Evolutionary conservation across 768 basidiomycete species (phyloP).

Genomic region (Fomitopsis serialis): DNA sequence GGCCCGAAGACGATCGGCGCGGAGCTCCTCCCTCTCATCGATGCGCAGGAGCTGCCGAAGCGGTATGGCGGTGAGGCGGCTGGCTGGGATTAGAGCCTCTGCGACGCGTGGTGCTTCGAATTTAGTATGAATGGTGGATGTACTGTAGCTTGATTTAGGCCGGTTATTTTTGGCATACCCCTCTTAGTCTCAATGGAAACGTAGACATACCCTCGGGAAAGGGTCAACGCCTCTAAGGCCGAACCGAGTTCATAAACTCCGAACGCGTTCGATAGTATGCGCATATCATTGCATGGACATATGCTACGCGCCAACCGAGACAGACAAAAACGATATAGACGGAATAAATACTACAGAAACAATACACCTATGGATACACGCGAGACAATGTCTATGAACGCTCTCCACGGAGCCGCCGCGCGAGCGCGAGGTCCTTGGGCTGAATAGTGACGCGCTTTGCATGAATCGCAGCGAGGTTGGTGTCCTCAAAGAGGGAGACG

Average conservation of each 20-base stretch:
- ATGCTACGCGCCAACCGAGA: background rate
- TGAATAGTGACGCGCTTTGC: conserved; percentile 50
- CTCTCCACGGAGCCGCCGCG: conserved; percentile 44
- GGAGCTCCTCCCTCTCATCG: conserved; percentile 54
- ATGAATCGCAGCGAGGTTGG: conserved; percentile 48
- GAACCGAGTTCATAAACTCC: too few species aligned
- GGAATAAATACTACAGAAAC: conserved; percentile 9
- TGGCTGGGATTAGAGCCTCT: conserved; percentile 29
- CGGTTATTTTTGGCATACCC: background rate
- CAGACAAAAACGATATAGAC: conserved; percentile 14
- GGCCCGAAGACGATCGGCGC: conserved; percentile 54
- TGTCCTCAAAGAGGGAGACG: conserved; percentile 39
- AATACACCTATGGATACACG: conserved; percentile 1
- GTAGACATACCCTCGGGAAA: too few species aligned
- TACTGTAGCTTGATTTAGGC: too few species aligned
- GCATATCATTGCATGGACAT: background rate
- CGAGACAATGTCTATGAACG: conserved; percentile 24
- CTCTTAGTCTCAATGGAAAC: background rate
- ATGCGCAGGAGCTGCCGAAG: conserved; percentile 53
- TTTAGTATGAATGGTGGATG: too few species aligned
- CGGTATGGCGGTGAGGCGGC: conserved; percentile 66
- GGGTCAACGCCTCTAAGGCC: too few species aligned
- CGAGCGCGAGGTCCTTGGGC: conserved; percentile 50
- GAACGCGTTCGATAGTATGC: too few species aligned
- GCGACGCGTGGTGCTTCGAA: too few species aligned